phyloP scores from a whole-genome alignment of 331 rosid genomes.

The Quercus lobata region DNA sequence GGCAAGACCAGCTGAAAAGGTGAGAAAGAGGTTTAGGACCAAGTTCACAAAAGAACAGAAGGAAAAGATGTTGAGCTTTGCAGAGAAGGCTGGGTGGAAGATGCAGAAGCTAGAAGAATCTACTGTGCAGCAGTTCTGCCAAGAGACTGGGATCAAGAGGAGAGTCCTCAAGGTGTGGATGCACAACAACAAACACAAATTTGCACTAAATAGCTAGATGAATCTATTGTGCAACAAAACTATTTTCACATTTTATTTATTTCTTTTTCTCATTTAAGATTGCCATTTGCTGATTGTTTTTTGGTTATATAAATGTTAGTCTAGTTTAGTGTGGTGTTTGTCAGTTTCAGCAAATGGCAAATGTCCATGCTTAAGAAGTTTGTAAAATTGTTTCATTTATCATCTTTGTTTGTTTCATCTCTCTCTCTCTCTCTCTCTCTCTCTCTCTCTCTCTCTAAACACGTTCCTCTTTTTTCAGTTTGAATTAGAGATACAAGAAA shows the following conservation, averaged over 20 bases:
- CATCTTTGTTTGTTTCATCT: background rate
- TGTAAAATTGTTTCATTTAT: background rate
- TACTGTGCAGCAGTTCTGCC: conserved; percentile 39
- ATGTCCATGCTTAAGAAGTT: background rate
- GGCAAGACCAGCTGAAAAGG: conserved; percentile 26
- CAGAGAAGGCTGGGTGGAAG: conserved; percentile 49
- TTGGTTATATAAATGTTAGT: background rate
- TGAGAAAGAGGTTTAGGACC: conserved; percentile 50
- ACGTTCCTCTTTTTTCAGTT: background rate
- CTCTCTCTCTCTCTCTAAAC: background rate
- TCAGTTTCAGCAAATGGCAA: background rate
- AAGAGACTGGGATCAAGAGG: conserved; percentile 52
- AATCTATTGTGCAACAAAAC: too few relatives aligned
- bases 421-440: background rate
- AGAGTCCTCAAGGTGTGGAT: conserved; percentile 60
- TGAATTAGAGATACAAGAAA: background rate
- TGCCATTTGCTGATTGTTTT: background rate
- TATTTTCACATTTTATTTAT: background rate
- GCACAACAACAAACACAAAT: conserved; percentile 53
- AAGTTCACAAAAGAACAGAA: conserved; percentile 55
- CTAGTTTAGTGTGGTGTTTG: background rate
- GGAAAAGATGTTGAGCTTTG: conserved; percentile 49
- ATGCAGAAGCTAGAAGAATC: conserved; percentile 48
- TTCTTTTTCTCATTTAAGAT: background rate
- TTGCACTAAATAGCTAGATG: conserved; percentile 17